phyloP scores from a whole-genome alignment of 495 filamentous ascomycete species.

The Beverwykella pulmonaria region DNA sequence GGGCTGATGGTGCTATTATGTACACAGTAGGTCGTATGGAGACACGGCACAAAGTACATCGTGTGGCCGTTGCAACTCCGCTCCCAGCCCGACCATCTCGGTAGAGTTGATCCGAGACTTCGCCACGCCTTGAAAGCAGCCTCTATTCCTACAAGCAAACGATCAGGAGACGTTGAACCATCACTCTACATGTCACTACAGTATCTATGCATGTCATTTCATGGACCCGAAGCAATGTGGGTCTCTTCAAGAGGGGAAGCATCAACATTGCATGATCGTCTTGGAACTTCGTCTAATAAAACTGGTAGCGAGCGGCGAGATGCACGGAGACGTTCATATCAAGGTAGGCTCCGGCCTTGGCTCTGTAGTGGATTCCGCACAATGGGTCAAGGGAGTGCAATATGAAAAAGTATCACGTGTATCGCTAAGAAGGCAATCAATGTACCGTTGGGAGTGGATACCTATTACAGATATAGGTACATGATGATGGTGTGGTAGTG shows the following conservation, averaged over 20 bases:
- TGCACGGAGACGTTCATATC: background rate
- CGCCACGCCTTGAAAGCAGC: no score
- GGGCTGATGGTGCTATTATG: no score
- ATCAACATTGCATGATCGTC: background rate
- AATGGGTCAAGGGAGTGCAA: background rate
- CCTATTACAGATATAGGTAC: background rate
- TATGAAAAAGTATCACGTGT: background rate
- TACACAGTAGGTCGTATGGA: no score
- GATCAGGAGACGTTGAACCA: background rate
- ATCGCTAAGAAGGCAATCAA: slow-evolving; percentile 3
- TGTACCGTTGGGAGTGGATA: background rate
- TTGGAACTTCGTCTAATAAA: background rate
- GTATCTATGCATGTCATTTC: background rate
- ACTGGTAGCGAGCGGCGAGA: slow-evolving; percentile 8
- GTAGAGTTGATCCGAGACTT: no score
- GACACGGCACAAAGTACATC: no score
- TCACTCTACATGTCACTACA: background rate
- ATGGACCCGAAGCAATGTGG: background rate
- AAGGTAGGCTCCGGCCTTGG: slow-evolving; percentile 1
- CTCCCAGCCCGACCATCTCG: no score
- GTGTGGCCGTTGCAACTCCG: no score
- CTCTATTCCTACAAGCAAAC: no score
- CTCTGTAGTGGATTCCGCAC: background rate
- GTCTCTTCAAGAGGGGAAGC: background rate
- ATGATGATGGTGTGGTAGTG: background rate